Base-by-base conservation (phyloP, 164 flowering plant species). In the Echeveria elegans region DNA sequence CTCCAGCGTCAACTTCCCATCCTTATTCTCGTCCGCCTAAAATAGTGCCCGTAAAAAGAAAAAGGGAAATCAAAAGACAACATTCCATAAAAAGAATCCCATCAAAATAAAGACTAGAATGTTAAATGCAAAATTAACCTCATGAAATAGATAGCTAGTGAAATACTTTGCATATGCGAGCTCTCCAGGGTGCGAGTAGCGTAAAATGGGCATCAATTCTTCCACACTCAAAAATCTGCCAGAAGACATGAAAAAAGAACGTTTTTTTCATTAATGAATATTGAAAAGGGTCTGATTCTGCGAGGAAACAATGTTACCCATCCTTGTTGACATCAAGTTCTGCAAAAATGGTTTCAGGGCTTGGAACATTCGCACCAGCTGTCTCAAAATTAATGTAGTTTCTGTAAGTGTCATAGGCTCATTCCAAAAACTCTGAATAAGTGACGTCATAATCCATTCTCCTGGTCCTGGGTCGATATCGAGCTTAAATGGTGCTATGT, bases 11-110 rank as follows among this genome's bases (percentile, higher is more conserved):
- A 88, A 66, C 6, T 52, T 71, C 23, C 85, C 84, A 65, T 86
- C 89, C 68, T 45, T 56, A 32, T 82, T 76, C 10, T 82, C 88
- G 73, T 88, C 95, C 19, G 82, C 88, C 95, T 88, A 68, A 69
- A 26, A 8, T 63, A 45, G 40, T n/a, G n/a, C n/a, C n/a, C n/a
- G n/a, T n/a, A n/a, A n/a, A n/a, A n/a, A n/a, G n/a, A n/a, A n/a
- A n/a, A n/a, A 32, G 0, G 14, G 19, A 47, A 64, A 10, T 31
- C 6, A 15, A 31, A 66, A 24, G 9, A 31, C 14, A 0, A 65
- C 4, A 29, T n/a, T n/a, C n/a, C 11, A 21, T 21, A 37, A 64
- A 21, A 23, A 31, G 4, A 6, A 18, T 9, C n/a, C n/a, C n/a
- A n/a, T n/a, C n/a, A n/a, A n/a, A n/a, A n/a, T n/a, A n/a, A n/a